These are phyloP conservation scores for Alnus rubra DNA, from an alignment of 306 rosid species.

Conservation along the genomic window DNA sequence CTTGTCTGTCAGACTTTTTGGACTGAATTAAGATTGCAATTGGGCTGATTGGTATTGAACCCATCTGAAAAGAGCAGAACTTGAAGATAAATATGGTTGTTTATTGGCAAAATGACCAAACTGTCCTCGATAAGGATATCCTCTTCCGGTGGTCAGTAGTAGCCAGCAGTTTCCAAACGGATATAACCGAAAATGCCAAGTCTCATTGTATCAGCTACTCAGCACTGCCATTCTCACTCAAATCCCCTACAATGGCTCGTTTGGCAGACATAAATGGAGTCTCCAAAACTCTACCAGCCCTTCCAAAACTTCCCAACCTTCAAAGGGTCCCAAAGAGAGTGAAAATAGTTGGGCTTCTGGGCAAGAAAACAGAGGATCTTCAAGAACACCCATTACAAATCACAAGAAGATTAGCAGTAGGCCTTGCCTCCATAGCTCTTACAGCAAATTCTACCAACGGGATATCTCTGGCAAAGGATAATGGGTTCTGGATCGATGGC, in stretches of 20 bases:
- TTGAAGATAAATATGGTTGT: too few species aligned
- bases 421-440: conserved; percentile 63
- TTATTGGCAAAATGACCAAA: conserved; percentile 31
- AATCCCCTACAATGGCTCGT: conserved; percentile 53
- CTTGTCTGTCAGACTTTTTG: too few species aligned
- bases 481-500: conserved; percentile 72
- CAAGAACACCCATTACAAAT: conserved; percentile 45
- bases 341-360: conserved; percentile 33
- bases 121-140: conserved; percentile 46
- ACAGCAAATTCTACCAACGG: conserved; percentile 34
- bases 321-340: conserved; percentile 33
- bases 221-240: conserved; percentile 18
- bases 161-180: conserved; percentile 40
- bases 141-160: conserved; percentile 44
- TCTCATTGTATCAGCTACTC: conserved; percentile 9
- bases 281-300: conserved; percentile 48
- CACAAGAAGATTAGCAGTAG: conserved; percentile 69
- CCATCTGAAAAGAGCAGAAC: too few species aligned
- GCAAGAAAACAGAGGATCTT: conserved; percentile 46
- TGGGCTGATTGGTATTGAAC: too few species aligned
- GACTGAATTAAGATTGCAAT: too few species aligned
- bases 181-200: conserved; percentile 31
- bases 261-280: conserved; percentile 62
- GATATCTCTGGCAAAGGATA: conserved; percentile 61
- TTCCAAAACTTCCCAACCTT: conserved; percentile 43